Percentiles rank a stretch among this genome's conserved stretches.
These are phyloP conservation scores for Porphyrellus cyaneotinctus DNA, from an alignment of 768 basidiomycete genomes.

Conservation along the genomic window DNA sequence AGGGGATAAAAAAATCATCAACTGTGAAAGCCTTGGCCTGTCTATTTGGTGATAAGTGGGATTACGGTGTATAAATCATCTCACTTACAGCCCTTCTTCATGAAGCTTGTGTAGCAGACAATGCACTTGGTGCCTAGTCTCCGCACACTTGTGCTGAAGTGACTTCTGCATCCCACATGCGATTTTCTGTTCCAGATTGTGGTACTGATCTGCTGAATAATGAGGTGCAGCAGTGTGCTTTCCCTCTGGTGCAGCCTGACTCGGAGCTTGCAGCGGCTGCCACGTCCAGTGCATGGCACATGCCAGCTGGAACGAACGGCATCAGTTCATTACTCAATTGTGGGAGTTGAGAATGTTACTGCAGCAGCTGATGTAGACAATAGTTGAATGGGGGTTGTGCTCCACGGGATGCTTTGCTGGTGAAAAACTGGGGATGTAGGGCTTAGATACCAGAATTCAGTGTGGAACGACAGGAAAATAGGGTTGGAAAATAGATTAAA, in stretches of 20 bases:
- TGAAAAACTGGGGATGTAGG: neutral
- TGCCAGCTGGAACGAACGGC: neutral
- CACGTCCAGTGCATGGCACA: neutral
- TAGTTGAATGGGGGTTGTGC: neutral
- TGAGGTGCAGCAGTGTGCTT: too few relatives aligned
- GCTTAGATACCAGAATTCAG: neutral
- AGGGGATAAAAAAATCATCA: neutral
- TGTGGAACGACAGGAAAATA: neutral
- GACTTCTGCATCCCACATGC: neutral
- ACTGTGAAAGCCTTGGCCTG: neutral
- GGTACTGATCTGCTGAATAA: neutral
- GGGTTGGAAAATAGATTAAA: neutral
- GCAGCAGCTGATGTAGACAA: neutral
- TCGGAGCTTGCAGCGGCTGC: neutral
- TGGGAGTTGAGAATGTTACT: neutral
- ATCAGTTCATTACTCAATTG: neutral
- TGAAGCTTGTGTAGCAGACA: neutral
- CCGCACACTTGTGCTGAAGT: neutral
- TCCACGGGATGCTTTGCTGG: neutral
- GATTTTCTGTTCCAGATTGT: neutral
- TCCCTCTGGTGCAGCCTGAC: neutral
- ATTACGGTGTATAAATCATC: neutral
- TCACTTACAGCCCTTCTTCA: neutral
- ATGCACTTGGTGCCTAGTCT: neutral
- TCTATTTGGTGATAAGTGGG: neutral